Conservation (phyloP, 2,329 filamentous ascomycete species). For the Diplocarpon mali region DNA sequence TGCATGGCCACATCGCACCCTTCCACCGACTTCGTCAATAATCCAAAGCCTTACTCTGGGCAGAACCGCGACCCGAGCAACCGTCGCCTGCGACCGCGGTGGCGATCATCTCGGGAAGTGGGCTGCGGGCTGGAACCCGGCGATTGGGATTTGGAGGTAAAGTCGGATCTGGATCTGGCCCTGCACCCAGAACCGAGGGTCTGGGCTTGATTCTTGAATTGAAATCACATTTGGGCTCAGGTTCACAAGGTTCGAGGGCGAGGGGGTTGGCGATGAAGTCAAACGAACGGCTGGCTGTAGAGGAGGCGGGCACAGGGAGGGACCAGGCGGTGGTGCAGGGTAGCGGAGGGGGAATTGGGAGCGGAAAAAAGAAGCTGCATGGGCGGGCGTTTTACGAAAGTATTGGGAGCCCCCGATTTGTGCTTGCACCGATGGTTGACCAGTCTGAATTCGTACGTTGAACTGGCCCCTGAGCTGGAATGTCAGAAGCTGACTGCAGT, state of each 20-base stretch:
- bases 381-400: slow-evolving; percentile 91
- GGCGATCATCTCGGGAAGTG: slow-evolving; percentile 13
- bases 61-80: not conserved
- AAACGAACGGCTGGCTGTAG: no score
- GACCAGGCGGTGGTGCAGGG: not conserved
- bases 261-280: not conserved
- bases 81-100: slow-evolving; percentile 16
- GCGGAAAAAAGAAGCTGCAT: slow-evolving; percentile 48
- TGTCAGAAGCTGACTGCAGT: not conserved
- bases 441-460: slow-evolving; percentile 85
- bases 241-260: slow-evolving; percentile 9
- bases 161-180: not conserved
- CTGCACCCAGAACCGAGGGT: no score
- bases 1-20: not conserved
- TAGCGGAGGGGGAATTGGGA: not conserved
- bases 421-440: slow-evolving; percentile 96
- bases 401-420: slow-evolving; percentile 79
- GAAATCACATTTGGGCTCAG: not conserved
- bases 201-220: not conserved
- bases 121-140: slow-evolving; percentile 26
- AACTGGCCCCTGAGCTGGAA: slow-evolving; percentile 2
- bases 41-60: not conserved
- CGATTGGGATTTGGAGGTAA: slow-evolving; percentile 2
- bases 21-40: not conserved
- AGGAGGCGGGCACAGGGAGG: not conserved